Evolutionary conservation across 2,329 filamentous ascomycete genomes (phyloP), one percentile per base, ranked within the genome.

Genomic region (Calonectria hawksworthii): DNA sequence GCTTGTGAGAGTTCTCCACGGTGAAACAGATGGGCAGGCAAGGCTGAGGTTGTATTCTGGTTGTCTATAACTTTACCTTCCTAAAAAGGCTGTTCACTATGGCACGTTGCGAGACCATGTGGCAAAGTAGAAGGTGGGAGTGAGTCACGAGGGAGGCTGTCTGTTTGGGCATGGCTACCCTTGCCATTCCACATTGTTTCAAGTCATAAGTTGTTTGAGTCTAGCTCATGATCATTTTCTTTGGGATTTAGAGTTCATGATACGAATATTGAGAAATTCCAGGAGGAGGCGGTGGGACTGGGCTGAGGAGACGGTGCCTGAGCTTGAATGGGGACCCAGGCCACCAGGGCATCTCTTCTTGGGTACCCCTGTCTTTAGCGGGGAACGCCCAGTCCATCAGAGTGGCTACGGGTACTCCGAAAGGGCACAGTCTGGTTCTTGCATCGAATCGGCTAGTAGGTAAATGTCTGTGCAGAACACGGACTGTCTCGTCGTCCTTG

Each of bases 181-280:
- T 63, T 41, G 56, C 21, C 23, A 41, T 36, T 32, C 14, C 34
- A 36, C 56, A 41, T 41, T 41, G 56, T 41, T 63, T 63, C 56
- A 63, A 63, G 56, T 63, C 56, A 63, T 21, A 21, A 63, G 26
- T 41, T 41, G 23, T 36, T 28, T n/a, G 6, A 10, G n/a, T 36
- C 26, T 14, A 38, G 21, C 56, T 21, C 36, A 41, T 63, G 56
- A 28, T 38, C 34, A 16, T 21, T 63, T 11, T 18, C 34, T 28
- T 38, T 28, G 23, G 26, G 36, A 30, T 41, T 63, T 63, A 63
- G 56, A 63, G 56, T 63, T 63, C 26, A 41, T 36, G 32, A 63
- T 63, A 63, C 56, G 56, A 63, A 63, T 63, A 63, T 41, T 63
- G 56, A 41, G 34, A 63, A 63, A 63, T 63, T 63, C 38, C 56